These are phyloP conservation scores for Gossypioides kirkii DNA, from an alignment of 345 rosid species.

Conservation along the genomic window DNA sequence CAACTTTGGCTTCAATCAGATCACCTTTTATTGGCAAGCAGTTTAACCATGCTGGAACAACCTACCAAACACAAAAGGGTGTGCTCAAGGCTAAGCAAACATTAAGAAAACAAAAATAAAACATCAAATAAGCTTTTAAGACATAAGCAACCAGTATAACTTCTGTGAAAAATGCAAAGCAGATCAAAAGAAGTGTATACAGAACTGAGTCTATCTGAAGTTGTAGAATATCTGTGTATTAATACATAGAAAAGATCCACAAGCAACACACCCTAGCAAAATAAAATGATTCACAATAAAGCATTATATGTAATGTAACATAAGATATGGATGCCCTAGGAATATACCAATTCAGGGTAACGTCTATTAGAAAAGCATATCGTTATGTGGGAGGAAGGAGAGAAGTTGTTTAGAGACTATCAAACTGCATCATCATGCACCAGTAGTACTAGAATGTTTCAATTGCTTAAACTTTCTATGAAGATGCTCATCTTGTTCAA, in stretches of 20 bases:
- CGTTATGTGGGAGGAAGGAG: too few relatives aligned
- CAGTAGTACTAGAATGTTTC: too few relatives aligned
- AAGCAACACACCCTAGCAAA: not conserved
- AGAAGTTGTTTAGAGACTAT: too few relatives aligned
- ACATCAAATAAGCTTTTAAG: too few relatives aligned
- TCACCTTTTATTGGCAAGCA: conserved; percentile 93
- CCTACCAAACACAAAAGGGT: conserved; percentile 35
- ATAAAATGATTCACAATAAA: not conserved
- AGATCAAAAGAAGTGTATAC: not conserved
- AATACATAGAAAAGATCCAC: not conserved
- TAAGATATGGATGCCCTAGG: not conserved
- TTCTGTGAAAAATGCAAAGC: not conserved
- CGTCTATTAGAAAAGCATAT: too few relatives aligned
- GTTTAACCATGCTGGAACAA: conserved; percentile 96
- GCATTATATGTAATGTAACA: not conserved
- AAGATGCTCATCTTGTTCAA: not conserved
- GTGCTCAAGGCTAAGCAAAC: not conserved
- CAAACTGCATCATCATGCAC: too few relatives aligned
- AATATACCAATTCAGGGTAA: too few relatives aligned
- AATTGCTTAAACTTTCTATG: not conserved
- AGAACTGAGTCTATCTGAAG: not conserved
- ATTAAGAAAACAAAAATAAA: not conserved
- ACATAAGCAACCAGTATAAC: too few relatives aligned
- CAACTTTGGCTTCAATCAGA: conserved; percentile 90
- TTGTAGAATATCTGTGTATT: not conserved